phyloP scores from a whole-genome alignment of 148 eudicot genomes.

The Nepenthes gracilis region DNA sequence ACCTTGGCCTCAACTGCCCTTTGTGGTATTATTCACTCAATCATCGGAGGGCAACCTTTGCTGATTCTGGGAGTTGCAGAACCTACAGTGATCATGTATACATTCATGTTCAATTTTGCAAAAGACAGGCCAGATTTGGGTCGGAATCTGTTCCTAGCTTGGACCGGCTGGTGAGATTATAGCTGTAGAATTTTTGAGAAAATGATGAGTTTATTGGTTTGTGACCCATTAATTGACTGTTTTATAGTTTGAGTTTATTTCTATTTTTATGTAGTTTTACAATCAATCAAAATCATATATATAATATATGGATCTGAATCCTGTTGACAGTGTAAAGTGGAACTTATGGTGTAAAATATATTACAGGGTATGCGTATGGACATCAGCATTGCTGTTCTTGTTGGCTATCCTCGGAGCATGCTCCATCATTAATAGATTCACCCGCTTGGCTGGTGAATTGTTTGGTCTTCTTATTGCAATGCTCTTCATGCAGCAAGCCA shows the following conservation, averaged over 20 bases:
- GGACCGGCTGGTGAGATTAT: conserved; percentile 71
- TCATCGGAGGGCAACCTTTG: conserved; percentile 86
- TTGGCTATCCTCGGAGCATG: conserved; percentile 44
- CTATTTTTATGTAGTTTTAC: too few species aligned
- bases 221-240: background rate
- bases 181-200: background rate
- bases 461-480: conserved; percentile 43
- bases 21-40: conserved; percentile 82
- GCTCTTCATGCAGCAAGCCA: conserved; percentile 53
- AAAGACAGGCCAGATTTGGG: conserved; percentile 64
- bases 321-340: background rate
- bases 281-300: too few species aligned
- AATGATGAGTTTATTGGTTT: background rate
- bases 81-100: conserved; percentile 84
- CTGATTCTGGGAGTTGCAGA: conserved; percentile 84
- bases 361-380: conserved; percentile 56
- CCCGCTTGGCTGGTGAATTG: conserved; percentile 46
- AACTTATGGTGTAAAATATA: background rate
- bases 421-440: conserved; percentile 33
- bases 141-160: conserved; percentile 57
- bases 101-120: conserved; percentile 77
- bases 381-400: conserved; percentile 30
- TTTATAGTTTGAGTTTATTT: background rate
- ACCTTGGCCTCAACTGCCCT: conserved; percentile 70
- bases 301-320: background rate